Conservation (phyloP, 2,329 filamentous ascomycete species). For the Trichoderma atrobrunneum region DNA sequence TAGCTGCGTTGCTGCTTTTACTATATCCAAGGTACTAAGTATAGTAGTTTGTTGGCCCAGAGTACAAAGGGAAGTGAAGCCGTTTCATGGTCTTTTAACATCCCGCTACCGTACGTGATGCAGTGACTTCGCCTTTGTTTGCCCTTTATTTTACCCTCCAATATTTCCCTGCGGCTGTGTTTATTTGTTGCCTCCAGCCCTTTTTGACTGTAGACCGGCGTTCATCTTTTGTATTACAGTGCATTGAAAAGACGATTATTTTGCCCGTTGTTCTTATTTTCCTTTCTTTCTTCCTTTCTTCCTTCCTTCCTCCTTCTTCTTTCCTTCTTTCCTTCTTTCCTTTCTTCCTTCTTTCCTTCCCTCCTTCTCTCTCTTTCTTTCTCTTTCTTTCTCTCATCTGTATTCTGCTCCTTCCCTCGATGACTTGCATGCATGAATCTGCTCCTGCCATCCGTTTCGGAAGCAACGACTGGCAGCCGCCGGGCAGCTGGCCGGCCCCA, state of each 20-base stretch:
- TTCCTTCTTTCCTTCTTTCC: background rate
- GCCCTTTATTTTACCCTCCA: background rate
- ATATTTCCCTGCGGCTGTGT: background rate
- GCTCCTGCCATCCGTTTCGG: slow-evolving; percentile 1
- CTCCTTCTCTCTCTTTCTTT: background rate
- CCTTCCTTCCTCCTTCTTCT: no score
- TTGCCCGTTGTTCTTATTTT: background rate
- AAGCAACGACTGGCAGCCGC: slow-evolving; percentile 16
- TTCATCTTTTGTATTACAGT: background rate
- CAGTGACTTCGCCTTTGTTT: slow-evolving; percentile 5
- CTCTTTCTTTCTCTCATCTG: background rate
- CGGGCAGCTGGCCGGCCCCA: background rate
- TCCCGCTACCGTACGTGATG: background rate
- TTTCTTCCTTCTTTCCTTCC: background rate
- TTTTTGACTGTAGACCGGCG: background rate
- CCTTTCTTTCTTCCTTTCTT: no score
- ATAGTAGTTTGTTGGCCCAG: background rate
- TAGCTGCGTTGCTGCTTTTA: background rate
- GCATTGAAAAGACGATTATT: background rate
- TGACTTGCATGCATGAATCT: background rate
- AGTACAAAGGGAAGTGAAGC: background rate
- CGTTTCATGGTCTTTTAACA: background rate
- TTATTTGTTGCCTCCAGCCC: background rate
- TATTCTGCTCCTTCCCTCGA: background rate
- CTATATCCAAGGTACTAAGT: background rate